phyloP scores from a whole-genome alignment of 768 basidiomycete genomes.

The Pilatotrama ljubarskyi region DNA sequence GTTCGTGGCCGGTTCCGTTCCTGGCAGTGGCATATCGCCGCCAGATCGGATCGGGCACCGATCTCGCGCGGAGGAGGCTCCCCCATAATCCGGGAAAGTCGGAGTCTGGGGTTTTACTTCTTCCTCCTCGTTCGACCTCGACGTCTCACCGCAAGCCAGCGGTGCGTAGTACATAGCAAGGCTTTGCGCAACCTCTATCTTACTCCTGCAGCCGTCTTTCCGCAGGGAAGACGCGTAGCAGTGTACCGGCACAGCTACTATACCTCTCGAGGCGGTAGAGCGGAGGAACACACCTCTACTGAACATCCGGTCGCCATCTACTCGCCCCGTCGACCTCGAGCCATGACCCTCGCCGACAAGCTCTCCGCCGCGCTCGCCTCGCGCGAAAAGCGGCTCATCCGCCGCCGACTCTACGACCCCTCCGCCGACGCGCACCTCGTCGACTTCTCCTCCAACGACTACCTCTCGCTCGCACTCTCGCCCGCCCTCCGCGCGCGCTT shows the following conservation, averaged over 20 bases:
- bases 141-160: too few species aligned
- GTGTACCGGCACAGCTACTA: too few species aligned
- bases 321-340: neutral
- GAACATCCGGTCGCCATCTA: neutral
- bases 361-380: slow-evolving; percentile 59
- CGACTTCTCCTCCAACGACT: slow-evolving; percentile 92
- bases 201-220: too few species aligned
- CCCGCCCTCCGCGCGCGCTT: slow-evolving; percentile 56
- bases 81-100: slow-evolving; percentile 1
- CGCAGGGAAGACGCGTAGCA: too few species aligned
- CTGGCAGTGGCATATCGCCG: neutral
- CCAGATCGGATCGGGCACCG: neutral
- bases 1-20: too few species aligned
- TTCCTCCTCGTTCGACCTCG: too few species aligned
- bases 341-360: slow-evolving; percentile 36
- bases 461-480: slow-evolving; percentile 77
- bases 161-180: too few species aligned
- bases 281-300: too few species aligned
- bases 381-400: slow-evolving; percentile 64
- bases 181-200: too few species aligned
- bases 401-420: slow-evolving; percentile 66
- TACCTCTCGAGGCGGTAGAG: too few species aligned
- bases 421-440: slow-evolving; percentile 42
- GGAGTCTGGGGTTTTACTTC: neutral
- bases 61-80: neutral